Conservation (phyloP, 139 green algal species). For the Pseudopediastrum boryanum region DNA sequence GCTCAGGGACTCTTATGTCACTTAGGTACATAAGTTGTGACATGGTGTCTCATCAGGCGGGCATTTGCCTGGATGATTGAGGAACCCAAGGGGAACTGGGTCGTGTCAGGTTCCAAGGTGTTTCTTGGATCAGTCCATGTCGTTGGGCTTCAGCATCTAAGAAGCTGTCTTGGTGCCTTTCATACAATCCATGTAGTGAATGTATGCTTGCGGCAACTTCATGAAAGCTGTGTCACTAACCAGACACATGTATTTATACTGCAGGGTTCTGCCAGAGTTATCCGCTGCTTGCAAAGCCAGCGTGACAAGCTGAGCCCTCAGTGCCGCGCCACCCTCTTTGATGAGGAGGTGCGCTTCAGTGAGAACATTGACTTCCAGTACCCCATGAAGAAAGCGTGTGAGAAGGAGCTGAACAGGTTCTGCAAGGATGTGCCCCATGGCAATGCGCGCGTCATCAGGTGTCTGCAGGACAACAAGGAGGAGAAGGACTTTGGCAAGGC, state of each 20-base stretch:
- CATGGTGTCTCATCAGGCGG: no score
- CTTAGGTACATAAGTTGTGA: no score
- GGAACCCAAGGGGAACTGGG: no score
- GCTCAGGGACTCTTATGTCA: no score
- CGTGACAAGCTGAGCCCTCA: slow-evolving; percentile 66
- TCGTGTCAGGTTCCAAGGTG: no score
- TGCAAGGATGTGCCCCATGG: slow-evolving; percentile 80
- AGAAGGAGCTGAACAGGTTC: slow-evolving; percentile 70
- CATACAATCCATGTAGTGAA: no score
- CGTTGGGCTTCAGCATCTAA: no score
- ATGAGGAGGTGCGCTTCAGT: slow-evolving; percentile 64
- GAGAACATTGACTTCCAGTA: slow-evolving; percentile 86
- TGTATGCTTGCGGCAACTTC: no score
- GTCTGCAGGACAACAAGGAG: slow-evolving; percentile 68
- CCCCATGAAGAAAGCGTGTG: slow-evolving; percentile 79
- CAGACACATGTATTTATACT: not conserved
- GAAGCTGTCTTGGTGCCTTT: no score
- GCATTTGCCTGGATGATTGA: no score
- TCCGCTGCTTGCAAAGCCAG: slow-evolving; percentile 79
- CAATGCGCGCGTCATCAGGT: slow-evolving; percentile 79
- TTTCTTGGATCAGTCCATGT: no score
- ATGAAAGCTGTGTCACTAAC: no score
- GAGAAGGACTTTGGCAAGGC: slow-evolving; percentile 69
- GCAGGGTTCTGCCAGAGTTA: slow-evolving; percentile 82
- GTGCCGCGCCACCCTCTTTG: slow-evolving; percentile 77